Evolutionary conservation across 1,139 yeast species (phyloP).

Genomic region (Suhomyces atakaporum): DNA sequence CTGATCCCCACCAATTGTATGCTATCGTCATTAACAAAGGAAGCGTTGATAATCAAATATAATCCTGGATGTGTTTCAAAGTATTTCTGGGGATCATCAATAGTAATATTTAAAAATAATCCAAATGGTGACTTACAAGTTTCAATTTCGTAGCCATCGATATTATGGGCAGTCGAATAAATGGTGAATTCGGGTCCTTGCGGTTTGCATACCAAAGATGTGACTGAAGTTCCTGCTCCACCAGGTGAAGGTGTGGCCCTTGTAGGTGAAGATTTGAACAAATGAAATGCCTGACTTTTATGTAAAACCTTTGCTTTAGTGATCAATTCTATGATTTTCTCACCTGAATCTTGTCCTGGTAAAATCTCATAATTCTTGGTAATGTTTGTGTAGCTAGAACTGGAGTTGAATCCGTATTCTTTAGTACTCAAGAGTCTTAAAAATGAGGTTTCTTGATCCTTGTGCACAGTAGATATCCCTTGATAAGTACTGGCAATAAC

Average conservation of each 20-base stretch:
- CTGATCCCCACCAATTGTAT: slow-evolving; percentile 33
- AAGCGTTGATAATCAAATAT: slow-evolving; percentile 30
- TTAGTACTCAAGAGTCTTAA: slow-evolving; percentile 32
- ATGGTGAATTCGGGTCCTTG: slow-evolving; percentile 45
- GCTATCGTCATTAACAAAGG: slow-evolving; percentile 30
- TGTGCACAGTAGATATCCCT: slow-evolving; percentile 19
- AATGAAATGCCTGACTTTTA: slow-evolving; percentile 83
- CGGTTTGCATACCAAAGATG: not conserved
- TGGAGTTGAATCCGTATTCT: slow-evolving; percentile 26
- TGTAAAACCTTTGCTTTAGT: slow-evolving; percentile 78
- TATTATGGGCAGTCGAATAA: slow-evolving; percentile 82
- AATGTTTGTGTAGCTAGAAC: slow-evolving; percentile 12
- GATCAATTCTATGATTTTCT: slow-evolving; percentile 61
- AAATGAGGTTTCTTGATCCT: slow-evolving; percentile 18
- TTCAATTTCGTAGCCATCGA: slow-evolving; percentile 59
- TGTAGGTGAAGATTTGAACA: slow-evolving; percentile 52
- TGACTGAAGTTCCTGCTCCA: slow-evolving; percentile 5
- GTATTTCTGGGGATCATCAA: slow-evolving; percentile 25
- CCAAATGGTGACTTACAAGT: slow-evolving; percentile 61
- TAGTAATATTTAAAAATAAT: slow-evolving; percentile 57
- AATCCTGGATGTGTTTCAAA: slow-evolving; percentile 29
- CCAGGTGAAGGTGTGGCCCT: not conserved
- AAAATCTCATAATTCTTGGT: slow-evolving; percentile 30
- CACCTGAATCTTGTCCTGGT: slow-evolving; percentile 13
- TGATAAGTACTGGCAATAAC: slow-evolving; percentile 49